A percentile compares a stretch with the other conserved stretches of the same genome.
phyloP scores from a whole-genome alignment of 805 yeast genomes.

The Vanderwaltozyma polyspora region DNA sequence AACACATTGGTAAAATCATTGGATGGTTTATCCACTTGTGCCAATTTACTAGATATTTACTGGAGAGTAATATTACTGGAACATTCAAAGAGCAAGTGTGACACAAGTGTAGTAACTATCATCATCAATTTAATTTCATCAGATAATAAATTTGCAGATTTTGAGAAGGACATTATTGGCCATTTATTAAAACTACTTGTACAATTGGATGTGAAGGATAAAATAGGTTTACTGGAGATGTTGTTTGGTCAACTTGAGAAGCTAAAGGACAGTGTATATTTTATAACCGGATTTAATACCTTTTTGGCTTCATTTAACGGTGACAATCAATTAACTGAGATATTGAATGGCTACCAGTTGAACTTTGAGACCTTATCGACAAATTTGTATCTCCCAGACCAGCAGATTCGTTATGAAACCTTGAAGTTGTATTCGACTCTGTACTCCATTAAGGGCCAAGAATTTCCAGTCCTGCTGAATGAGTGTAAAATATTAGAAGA shows the following conservation, averaged over 20 bases:
- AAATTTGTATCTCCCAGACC: conserved; percentile 40
- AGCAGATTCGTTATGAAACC: conserved; percentile 38
- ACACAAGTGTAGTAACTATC: conserved; percentile 3
- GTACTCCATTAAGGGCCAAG: conserved; percentile 13
- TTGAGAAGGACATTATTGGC: conserved; percentile 35
- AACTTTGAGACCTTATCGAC: conserved; percentile 11
- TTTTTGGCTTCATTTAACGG: conserved; percentile 5
- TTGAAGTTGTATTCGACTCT: conserved; percentile 34
- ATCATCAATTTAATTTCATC: background rate
- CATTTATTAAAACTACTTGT: conserved; percentile 28
- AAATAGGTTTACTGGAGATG: conserved; percentile 8
- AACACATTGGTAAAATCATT: conserved; percentile 3
- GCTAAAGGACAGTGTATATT: conserved; percentile 29
- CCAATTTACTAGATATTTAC: conserved; percentile 30
- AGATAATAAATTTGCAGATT: conserved; percentile 9
- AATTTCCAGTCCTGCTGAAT: conserved; percentile 33
- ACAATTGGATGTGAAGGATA: conserved; percentile 13
- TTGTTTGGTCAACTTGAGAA: conserved; percentile 16
- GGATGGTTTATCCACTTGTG: conserved; percentile 3
- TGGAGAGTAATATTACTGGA: conserved; percentile 42
- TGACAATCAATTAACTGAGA: background rate
- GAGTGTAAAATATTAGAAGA: conserved; percentile 55
- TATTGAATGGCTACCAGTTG: background rate
- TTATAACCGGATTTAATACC: conserved; percentile 28
- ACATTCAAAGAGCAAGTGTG: conserved; percentile 18